phyloP scores from a whole-genome alignment of 192 early-diverging fungal genomes.

The Funneliformis mosseae region DNA sequence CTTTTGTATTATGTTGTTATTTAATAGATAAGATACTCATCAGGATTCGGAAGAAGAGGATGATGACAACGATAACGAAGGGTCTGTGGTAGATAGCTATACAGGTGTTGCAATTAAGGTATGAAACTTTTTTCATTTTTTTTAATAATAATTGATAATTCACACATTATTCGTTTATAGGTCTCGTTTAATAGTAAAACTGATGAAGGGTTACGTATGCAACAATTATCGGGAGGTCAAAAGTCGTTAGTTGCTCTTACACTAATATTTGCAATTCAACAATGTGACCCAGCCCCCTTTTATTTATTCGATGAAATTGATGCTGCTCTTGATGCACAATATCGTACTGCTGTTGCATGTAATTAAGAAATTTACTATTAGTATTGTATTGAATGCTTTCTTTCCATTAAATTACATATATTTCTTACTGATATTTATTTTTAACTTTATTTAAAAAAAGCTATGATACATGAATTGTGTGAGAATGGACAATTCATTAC shows the following conservation, averaged over 20 bases:
- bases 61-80: slow-evolving; percentile 46
- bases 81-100: slow-evolving; percentile 75
- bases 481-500: slow-evolving; percentile 93
- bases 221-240: slow-evolving; percentile 96
- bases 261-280: slow-evolving; percentile 97
- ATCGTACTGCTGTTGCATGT: slow-evolving; percentile 91
- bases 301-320: slow-evolving; percentile 99
- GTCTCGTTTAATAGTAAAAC: slow-evolving; percentile 93
- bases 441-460: slow-evolving; percentile 14
- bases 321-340: slow-evolving; percentile 93
- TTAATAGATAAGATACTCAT: slow-evolving; percentile 18
- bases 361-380: slow-evolving; percentile 16
- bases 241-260: slow-evolving; percentile 97
- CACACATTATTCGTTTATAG: slow-evolving; percentile 30
- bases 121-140: background rate
- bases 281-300: slow-evolving; percentile 98
- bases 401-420: background rate
- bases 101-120: slow-evolving; percentile 84
- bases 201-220: slow-evolving; percentile 88
- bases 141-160: background rate
- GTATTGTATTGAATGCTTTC: background rate
- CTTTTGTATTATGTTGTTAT: background rate
- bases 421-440: slow-evolving; percentile 14
- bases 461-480: slow-evolving; percentile 90
- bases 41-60: slow-evolving; percentile 43